Evolutionary conservation across 2,329 filamentous ascomycete genomes (phyloP), one percentile per base, ranked within the genome.

Genomic region (Exophiala bonariae): DNA sequence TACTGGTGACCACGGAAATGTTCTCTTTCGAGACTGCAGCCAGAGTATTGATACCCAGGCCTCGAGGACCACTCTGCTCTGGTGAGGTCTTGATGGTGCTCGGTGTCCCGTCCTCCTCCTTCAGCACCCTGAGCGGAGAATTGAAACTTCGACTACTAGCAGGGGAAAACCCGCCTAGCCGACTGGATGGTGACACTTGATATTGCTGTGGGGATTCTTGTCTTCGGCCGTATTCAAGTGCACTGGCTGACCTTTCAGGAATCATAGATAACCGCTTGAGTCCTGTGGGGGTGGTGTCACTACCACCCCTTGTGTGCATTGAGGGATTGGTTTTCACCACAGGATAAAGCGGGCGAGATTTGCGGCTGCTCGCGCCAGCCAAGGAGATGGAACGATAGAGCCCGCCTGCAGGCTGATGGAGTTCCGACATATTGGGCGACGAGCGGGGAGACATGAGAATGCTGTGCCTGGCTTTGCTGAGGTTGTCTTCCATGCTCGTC

Each of bases 401-500:
- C 22, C 65, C 66, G 13, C 70, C 70, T 1, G 65, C 66, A 6
- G 68, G 68, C 47, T 70, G 65, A 30, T 65, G 64, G n/a, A 62
- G 54, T 41, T 67, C 68, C 36, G 65, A 50, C 8, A 73, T 71
- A 9, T 74, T 69, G 43, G 72, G 71, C 40, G 74, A 71, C 18
- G 78, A 75, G 5, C 69, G 61, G 7, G 78, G 74, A 5, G 72
- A 72, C 26, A 74, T 70, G 36, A 80, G 75, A 18, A 89, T 73
- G 8, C 85, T 85, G 54, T 80, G 82, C 59, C 89, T 81, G 22
- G 89, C 91, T 51, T 89, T 85, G 47, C 79, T 85, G 16, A 96
- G 75, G 59, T 96, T 96, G 30, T 86, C 89, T 69, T 96, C 92
- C 90, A 96, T 96, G 23, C 88, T 87, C 63, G 88, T 93, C 52